A percentile compares a stretch with the other conserved stretches of the same genome.
These are phyloP conservation scores for Avena atlantica DNA, from an alignment of 176 grass and related monocot genomes.

Conservation along the genomic window DNA sequence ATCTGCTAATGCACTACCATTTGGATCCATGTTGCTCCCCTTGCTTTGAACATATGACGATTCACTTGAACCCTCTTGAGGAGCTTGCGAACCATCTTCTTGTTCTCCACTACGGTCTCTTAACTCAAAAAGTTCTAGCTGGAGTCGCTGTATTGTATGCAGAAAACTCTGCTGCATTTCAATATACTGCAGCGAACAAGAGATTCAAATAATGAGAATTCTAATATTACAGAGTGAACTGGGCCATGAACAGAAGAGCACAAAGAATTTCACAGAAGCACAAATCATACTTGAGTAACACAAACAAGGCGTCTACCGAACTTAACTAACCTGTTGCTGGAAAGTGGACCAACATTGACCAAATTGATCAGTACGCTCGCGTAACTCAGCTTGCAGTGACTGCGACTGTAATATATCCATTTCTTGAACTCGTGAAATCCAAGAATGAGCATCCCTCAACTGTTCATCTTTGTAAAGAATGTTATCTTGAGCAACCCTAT, in stretches of 20 bases:
- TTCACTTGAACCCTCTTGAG: conserved; percentile 66
- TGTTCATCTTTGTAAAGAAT: conserved; percentile 98
- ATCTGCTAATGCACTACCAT: conserved; percentile 61
- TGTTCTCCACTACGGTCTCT: conserved; percentile 63
- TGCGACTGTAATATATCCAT: conserved; percentile 93
- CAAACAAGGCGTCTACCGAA: not conserved
- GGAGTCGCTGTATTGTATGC: conserved; percentile 88
- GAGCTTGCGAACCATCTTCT: conserved; percentile 68
- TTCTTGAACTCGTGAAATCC: conserved; percentile 93
- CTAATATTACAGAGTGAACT: not conserved
- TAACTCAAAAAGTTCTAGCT: conserved; percentile 77
- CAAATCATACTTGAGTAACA: not conserved
- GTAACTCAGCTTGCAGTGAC: conserved; percentile 80
- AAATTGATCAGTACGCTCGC: conserved; percentile 93
- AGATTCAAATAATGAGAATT: conserved; percentile 11
- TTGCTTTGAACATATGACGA: conserved; percentile 69
- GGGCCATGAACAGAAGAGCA: conserved; percentile 17
- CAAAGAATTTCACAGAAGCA: conserved; percentile 15
- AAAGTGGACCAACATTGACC: conserved; percentile 87
- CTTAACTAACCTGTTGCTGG: conserved; percentile 73
- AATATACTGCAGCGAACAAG: conserved; percentile 64
- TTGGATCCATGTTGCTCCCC: conserved; percentile 60
- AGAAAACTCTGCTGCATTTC: conserved; percentile 87
- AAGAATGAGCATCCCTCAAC: conserved; percentile 93
- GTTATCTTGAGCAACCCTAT: conserved; percentile 91